These are phyloP conservation scores for Caryopteris hybrid DNA, from an alignment of 305 asterid species.

Conservation along the genomic window DNA sequence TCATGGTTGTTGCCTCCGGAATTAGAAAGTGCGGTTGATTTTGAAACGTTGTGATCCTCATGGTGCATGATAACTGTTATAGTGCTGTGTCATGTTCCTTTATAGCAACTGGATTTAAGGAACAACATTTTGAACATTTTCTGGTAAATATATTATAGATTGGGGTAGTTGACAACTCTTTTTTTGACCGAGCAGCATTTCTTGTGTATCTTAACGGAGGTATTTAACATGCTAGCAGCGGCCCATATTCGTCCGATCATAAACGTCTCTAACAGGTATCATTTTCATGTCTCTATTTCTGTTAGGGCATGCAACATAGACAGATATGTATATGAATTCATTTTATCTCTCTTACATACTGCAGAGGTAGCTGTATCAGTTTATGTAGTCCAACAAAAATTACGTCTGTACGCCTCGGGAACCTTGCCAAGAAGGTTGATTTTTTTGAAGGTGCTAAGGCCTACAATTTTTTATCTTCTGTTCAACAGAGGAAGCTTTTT, in stretches of 20 bases:
- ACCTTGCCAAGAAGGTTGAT: constrained; percentile 28
- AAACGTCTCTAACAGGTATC: constrained; percentile 47
- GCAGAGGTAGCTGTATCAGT: constrained; percentile 41
- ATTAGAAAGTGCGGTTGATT: neutral
- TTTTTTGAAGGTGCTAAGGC: constrained; percentile 28
- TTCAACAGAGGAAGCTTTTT: constrained; percentile 24
- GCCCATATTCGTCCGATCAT: constrained; percentile 46
- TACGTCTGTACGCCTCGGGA: constrained; percentile 22
- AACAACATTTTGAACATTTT: neutral
- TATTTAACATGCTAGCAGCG: constrained; percentile 53
- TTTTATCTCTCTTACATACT: constrained; percentile 10
- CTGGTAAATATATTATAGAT: neutral
- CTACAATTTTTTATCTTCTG: constrained; percentile 28
- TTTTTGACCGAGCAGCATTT: constrained; percentile 8
- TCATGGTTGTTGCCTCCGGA: neutral
- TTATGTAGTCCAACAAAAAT: constrained; percentile 16
- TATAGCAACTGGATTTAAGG: neutral
- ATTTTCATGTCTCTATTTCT: neutral
- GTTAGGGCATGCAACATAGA: neutral
- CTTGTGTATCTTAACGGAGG: constrained; percentile 6
- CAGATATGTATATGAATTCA: neutral
- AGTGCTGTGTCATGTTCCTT: too few relatives aligned
- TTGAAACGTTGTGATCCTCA: too few relatives aligned
- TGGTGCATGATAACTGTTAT: neutral
- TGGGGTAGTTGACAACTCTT: constrained; percentile 5